Base-by-base conservation (phyloP, 139 green algal species). In the Pycnococcus provasolii region DNA sequence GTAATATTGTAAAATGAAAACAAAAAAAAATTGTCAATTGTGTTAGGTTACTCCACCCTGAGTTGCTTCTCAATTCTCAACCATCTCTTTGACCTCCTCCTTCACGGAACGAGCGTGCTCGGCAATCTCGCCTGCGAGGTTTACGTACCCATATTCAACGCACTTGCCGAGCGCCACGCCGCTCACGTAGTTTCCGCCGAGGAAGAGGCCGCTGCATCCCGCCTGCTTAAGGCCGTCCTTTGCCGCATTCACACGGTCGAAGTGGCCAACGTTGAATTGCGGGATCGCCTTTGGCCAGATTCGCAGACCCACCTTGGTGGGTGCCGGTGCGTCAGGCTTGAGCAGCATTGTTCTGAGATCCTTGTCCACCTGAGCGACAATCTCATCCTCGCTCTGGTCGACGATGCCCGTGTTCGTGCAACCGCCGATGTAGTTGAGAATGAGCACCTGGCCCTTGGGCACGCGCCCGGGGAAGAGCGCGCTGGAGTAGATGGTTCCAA, bases 401-500 rank as follows among this genome's bases (percentile, higher is more conserved):
- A 84, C 71, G 62, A 98, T 92, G 53, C 64, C 74, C 37, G 86
- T 78, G 83, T 99, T 96, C 40, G 75, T 84, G 2, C 88, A 85
- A 26, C 93, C 93, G 1, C 93, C 93, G 73, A 99, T 96, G 86
- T 98, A 99, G 82, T 85, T 90, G 47, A 96, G 87, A 66, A 99
- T 81, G 78, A 96, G 79, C 48, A 81, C 72, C 37, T 72, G 64
- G 45, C 60, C 74, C 4, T 76, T 46, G 15, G 77, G 74, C 9
- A 55, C 62, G 1, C 77, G 45, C 11, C 47, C 45, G 53, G 58
- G 53, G 82, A 98, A 99, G 40, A 99, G 82, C 37, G 76, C 88
- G 63, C 80, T 92, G 64, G 73, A 88, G 87, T 99, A 99, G 77
- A 99, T 99, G 61, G 93, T 98, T 67, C 92, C 92, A 62, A 99